Conservation (phyloP, 2,329 filamentous ascomycete species). For the Alternaria metachromatica region DNA sequence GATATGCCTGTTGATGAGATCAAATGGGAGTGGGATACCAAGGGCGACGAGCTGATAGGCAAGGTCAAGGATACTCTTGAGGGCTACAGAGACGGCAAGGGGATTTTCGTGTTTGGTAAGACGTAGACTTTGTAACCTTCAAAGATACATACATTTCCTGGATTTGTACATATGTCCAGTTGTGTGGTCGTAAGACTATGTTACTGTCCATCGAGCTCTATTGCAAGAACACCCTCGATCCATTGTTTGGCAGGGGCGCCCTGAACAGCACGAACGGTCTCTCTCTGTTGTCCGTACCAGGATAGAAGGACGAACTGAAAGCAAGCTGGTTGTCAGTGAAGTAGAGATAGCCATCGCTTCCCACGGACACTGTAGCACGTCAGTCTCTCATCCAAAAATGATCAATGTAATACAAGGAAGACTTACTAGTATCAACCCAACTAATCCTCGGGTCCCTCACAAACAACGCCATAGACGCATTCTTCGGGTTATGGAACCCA, state of each 20-base stretch:
- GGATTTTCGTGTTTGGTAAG: conserved; percentile 79
- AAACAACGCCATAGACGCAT: conserved; percentile 53
- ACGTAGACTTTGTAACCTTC: conserved; percentile 25
- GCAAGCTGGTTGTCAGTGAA: conserved; percentile 61
- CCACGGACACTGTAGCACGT: conserved; percentile 41
- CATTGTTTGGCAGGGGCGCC: conserved; percentile 51
- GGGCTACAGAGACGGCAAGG: conserved; percentile 87
- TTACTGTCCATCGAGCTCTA: background rate
- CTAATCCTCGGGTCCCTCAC: conserved; percentile 57
- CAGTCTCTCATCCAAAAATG: background rate
- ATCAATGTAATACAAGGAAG: background rate
- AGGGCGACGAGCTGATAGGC: conserved; percentile 69
- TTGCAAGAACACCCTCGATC: conserved; percentile 47
- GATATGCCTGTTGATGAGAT: conserved; percentile 85
- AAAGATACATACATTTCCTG: background rate
- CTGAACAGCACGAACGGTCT: conserved; percentile 55
- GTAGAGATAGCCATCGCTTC: conserved; percentile 58
- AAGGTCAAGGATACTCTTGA: conserved; percentile 83
- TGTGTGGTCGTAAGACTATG: background rate
- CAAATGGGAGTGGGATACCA: conserved; percentile 82
- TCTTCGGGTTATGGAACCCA: conserved; percentile 53
- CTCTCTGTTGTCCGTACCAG: conserved; percentile 52
- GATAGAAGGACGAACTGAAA: conserved; percentile 46
- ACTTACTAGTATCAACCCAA: conserved; percentile 58
- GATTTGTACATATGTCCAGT: background rate